Evolutionary conservation across 208 protist species (phyloP).

Genomic region (Kentomonas sorsogonicus): DNA sequence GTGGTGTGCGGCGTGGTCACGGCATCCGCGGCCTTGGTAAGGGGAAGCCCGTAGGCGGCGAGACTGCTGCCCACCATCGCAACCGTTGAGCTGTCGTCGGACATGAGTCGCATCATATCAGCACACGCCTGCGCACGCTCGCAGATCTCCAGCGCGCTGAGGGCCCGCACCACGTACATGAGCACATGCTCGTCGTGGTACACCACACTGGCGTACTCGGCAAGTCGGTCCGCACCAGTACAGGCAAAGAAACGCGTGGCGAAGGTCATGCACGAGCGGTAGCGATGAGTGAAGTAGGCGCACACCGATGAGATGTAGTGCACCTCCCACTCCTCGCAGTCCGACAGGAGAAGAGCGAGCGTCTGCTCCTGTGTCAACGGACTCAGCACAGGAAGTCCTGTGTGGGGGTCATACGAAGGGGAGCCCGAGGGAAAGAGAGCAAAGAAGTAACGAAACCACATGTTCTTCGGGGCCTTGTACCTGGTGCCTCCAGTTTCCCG

Average conservation of each 20-base stretch:
- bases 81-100: conserved; percentile 15
- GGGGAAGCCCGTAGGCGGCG: conserved; percentile 45
- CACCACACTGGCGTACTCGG: neutral
- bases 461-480: conserved; percentile 29
- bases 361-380: conserved; percentile 24
- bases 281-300: conserved; percentile 45
- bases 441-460: conserved; percentile 71
- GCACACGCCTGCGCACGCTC: conserved; percentile 47
- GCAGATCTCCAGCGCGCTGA: conserved; percentile 44
- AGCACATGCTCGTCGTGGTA: conserved; percentile 5
- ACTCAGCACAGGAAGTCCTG: conserved; percentile 9
- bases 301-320: conserved; percentile 52
- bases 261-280: conserved; percentile 50
- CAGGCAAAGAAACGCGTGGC: conserved; percentile 30
- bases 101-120: conserved; percentile 40
- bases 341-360: conserved; percentile 38
- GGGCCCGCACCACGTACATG: conserved; percentile 42
- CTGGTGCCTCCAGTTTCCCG: conserved; percentile 9
- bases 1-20: conserved; percentile 11
- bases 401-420: too few species aligned
- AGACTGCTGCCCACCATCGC: conserved; percentile 42
- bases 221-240: neutral
- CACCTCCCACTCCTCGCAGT: conserved; percentile 44
- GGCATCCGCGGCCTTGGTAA: conserved; percentile 32
- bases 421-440: too few species aligned